Evolutionary conservation across 1,284 basidiomycete species (phyloP), one percentile per base, ranked within the genome.

Genomic region (Limonomyces culmigenus): DNA sequence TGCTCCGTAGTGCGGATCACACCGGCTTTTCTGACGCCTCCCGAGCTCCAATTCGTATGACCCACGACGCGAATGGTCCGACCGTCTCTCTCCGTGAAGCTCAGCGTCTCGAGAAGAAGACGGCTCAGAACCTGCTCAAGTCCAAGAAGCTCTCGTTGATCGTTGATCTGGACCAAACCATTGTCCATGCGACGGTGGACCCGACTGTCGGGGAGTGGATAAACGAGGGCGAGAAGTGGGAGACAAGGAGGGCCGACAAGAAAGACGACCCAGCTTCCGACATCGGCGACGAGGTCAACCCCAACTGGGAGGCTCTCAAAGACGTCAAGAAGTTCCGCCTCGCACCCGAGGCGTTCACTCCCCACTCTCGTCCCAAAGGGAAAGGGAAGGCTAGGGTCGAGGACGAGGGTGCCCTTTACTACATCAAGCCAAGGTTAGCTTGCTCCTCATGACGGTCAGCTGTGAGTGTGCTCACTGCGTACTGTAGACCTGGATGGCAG

Each of bases 131-230:
- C 41, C 73, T 98, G 19, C 67, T 89, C 45, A 66, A 69, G 35
- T 62, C 74, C 12, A 70, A 77, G 39, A 89, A 81, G 50, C 73
- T 98, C 16, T 88, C 87, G 10, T 74, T 98, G 42, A 96, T 98
- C 48, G 93, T 98, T 47, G 93, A 98, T 61, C 72, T 98, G 29
- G 93, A 98, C 60, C 93, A 98, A 56, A 98, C 93, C 5, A 91
- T 98, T 50, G 89, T 98, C 6, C 93, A 98, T 52, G 93, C 95
- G 8, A 97, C 93, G 0, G 93, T 97, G 23, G 93, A 98, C 55
- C 92, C 95, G 1, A 97, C 93, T 0, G 89, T 97, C 0, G 91
- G 89, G 18, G 92, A 97, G 52, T 97, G 93, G 93, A 85, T 96
- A 51, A 56, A 67, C 2, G 88, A 93, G 50, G 79, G 83, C 30